Evolutionary conservation across 768 basidiomycete genomes (phyloP), one percentile per base, ranked within the genome.

Genomic region (Termitomyces sp.): DNA sequence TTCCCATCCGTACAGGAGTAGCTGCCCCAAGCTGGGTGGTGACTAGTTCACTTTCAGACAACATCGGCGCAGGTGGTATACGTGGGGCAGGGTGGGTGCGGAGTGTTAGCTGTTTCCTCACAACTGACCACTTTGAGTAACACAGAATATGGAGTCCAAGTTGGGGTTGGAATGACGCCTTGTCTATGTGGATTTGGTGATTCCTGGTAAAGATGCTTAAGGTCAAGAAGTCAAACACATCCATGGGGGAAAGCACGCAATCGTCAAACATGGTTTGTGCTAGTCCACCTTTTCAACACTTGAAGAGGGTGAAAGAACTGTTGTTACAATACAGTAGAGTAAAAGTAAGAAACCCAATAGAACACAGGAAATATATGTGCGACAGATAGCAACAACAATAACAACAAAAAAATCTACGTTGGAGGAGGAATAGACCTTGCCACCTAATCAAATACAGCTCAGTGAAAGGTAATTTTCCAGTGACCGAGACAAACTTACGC

Each of bases 241-340:
- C 22, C 10, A 31, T 33, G 9, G 22, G 22, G 16, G 33, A 15
- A 32, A 45, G 29, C 6, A 44, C 3, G 31, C 18, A 18, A 22
- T 32, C 31, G 11, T 32, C 45, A 46, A 20, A 48, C 32, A 54
- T 25, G 29, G 38, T 31, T 18, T 46, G 39, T 38, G 29, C 9
- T 9, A 29, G 27, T 27, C n/a, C 58, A 63, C 46, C 44, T 50
- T 75, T 80, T 80, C 76, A 80, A 81, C 79, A 80, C 73, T 77
- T 76, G 76, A 78, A 77, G 68, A 72, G 64, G 71, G 73, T 70
- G 66, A 76, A 74, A 73, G 66, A 76, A 73, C 73, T 81, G 78
- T 73, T 87, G 83, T 77, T 90, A 91, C 88, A 90, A 86, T 90
- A 91, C 89, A 90, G 79, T 88, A 84, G 81, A 81, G 76, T 76